Evolutionary conservation across 495 filamentous ascomycete species (phyloP), one percentile per base, ranked within the genome.

Genomic region (Neurospora sp.): DNA sequence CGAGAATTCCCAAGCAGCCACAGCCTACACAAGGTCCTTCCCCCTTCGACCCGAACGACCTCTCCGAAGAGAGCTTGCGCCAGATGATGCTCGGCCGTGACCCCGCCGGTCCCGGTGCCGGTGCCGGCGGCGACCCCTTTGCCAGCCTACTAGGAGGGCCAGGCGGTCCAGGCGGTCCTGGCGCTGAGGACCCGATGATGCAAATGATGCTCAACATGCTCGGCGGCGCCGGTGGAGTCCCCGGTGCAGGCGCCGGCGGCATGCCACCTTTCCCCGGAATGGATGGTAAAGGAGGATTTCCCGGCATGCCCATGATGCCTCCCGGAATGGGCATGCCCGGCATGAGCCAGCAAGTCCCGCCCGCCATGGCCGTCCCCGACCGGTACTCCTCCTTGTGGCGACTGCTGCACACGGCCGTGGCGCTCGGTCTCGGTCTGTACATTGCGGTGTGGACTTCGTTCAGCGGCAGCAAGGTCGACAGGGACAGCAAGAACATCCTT

Each of bases 351-450:
- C 54, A 35, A 62, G 54, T 62, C 27, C 69, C 41, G 10, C 66
- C 20, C 14, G 5, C 72, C 78, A 76, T 48, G 37, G 76, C 75
- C 39, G 74, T 81, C 73, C 82, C 83, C 76, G 85, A 85, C 80
- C 86, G 82, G 72, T 81, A 80, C 11, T 77, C 82, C 2, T 86
- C 89, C 72, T 72, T 93, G 1, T 97, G 93, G 93, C 90, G 92
- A 71, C 84, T 93, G 16, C 78, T 96, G 18, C 94, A 97, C 81
- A 88, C 89, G 3, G 46, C 93, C 0, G 92, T 94, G 80, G 89
- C 93, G 0, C 78, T 96, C 14, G 81, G 83, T 1, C 83, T 97
- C 5, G 92, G 90, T 0, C 75, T 92, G 12, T 97, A 96, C 78
- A 86, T 96, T 70, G 84, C 87, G 69, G 71, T 92, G 69, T 83